A percentile compares a stretch with the other conserved stretches of the same genome.
These are phyloP conservation scores for Backusella tarrabulga DNA, from an alignment of 192 early-diverging fungal genomes.

Conservation along the genomic window DNA sequence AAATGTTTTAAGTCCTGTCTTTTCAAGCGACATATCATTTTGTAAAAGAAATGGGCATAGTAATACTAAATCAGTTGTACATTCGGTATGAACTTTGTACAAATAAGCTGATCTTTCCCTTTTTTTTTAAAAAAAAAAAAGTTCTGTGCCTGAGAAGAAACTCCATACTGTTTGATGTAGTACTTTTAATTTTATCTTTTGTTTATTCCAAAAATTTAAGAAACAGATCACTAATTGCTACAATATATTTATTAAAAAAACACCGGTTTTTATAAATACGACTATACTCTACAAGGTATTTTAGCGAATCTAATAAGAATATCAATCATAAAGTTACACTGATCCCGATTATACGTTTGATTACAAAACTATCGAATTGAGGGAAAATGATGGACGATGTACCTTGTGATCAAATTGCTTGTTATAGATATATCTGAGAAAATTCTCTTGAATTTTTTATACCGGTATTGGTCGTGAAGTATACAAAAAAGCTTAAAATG, in stretches of 20 bases:
- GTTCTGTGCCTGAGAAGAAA: background rate
- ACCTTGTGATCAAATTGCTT: background rate
- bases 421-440: background rate
- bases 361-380: background rate
- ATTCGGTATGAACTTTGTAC: background rate
- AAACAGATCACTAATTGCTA: too few species aligned
- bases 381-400: background rate
- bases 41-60: background rate
- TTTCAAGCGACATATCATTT: background rate
- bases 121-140: background rate
- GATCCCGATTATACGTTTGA: background rate
- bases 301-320: background rate
- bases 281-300: background rate
- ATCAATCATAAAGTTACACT: background rate
- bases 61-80: background rate
- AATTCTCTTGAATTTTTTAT: background rate
- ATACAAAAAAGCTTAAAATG: background rate
- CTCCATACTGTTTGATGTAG: background rate
- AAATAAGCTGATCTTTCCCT: background rate
- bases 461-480: background rate
- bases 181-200: too few species aligned
- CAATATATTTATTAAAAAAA: too few species aligned
- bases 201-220: too few species aligned
- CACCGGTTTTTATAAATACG: too few species aligned
- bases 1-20: background rate